Evolutionary conservation across 139 green algal genomes (phyloP), one percentile per base, ranked within the genome.

Genomic region (Chlamydomonas applanata): DNA sequence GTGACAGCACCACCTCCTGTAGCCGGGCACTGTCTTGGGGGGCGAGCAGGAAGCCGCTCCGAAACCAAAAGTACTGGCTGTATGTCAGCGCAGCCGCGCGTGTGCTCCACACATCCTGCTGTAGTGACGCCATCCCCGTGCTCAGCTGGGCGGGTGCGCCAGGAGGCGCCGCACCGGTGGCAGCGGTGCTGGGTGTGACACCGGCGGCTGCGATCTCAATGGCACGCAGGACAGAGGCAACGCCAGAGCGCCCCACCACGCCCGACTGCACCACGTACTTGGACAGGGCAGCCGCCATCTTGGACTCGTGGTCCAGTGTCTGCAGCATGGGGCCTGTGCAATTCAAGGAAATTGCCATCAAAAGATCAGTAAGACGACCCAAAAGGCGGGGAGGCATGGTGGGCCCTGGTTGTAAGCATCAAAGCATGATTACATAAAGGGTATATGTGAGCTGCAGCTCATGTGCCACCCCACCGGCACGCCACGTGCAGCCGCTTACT

Each of bases 11-110:
- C 49, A 72, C 73, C 22, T 76, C 66, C 81, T 85, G 71, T 25
- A 77, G 35, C 25, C 67, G 19, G 32, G 22, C 24, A 4, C 36
- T 72, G 20, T 82, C 73, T 1, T 32, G 34, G 2, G 33, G 17
- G 0, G 64, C 57, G 71, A 97, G 81, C 81, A 94, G 69, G 73
- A 92, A 93, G 22, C 69, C 75, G 79, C 93, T 87, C 2, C 89
- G 85, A 84, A 95, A 97, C 85, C 88, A 93, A 49, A 96, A 94
- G 74, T 83, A 88, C 83, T 95, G 90, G 1, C 81, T 36, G 72
- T 86, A 92, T 24, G 85, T 71, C 35, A 96, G 77, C 27, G 85
- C 89, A 0, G 91, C 87, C 4, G 86, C 91, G 7, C 93, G 83
- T 27, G 86, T 79, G 40, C 88, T 82, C 91, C 91, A 97, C 25